A percentile compares a stretch with the other conserved stretches of the same genome.
These are phyloP conservation scores for Paracorniculantispora psalliotae DNA, from an alignment of 2,329 filamentous ascomycete species.

Conservation along the genomic window DNA sequence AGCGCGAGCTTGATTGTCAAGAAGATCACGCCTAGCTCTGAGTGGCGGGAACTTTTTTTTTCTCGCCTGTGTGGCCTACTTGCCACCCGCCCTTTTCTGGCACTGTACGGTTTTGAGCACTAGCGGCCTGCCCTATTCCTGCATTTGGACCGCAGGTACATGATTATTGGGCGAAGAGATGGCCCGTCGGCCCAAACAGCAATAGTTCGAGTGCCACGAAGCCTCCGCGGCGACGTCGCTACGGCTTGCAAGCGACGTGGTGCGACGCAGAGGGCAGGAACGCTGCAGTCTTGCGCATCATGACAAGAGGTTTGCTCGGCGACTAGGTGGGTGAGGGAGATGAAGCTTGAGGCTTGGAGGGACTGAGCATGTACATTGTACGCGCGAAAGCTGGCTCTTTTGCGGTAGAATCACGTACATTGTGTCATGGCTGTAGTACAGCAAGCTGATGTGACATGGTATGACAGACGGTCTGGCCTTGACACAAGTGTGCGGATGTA, in stretches of 20 bases:
- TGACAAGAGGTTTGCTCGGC: no score
- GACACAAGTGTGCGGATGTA: background rate
- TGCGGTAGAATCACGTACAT: no score
- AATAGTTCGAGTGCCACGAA: slow-evolving; percentile 2
- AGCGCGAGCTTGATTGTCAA: background rate
- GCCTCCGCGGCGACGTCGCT: background rate
- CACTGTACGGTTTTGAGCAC: slow-evolving; percentile 4
- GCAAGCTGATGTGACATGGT: background rate
- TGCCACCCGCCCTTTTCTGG: background rate
- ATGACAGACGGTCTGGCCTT: background rate
- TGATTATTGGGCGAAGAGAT: slow-evolving; percentile 5
- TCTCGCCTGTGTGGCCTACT: background rate
- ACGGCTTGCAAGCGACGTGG: background rate
- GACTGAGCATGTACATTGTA: background rate
- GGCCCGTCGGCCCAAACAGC: background rate
- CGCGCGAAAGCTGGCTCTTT: no score
- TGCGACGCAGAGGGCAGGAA: no score
- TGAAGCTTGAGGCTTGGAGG: no score
- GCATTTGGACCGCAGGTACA: slow-evolving; percentile 10
- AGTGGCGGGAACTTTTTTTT: background rate
- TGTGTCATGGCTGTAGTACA: background rate
- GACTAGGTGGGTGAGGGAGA: no score
- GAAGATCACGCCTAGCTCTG: background rate
- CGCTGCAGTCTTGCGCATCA: no score
- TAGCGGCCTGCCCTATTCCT: slow-evolving; percentile 8